These are phyloP conservation scores for Nakaseomyces bracarensis DNA, from an alignment of 1,139 yeast genomes.

Conservation along the genomic window DNA sequence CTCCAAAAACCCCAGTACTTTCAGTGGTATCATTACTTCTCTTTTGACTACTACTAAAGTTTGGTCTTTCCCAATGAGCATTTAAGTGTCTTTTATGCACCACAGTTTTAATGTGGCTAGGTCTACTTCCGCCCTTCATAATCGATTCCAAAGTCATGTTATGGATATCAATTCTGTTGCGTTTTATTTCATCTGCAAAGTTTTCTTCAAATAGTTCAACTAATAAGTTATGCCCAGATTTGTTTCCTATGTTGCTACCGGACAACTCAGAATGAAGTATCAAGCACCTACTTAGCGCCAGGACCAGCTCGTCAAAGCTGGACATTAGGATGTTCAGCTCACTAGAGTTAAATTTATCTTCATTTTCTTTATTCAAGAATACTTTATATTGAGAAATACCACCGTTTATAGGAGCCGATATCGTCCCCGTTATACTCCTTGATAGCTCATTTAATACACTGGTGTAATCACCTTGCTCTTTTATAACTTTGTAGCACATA, in stretches of 20 bases:
- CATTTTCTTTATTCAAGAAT: conserved; percentile 41
- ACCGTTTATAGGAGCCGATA: conserved; percentile 88
- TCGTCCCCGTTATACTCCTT: conserved; percentile 76
- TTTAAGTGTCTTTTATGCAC: conserved; percentile 5
- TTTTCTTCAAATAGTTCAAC: conserved; percentile 58
- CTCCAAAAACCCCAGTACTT: neutral
- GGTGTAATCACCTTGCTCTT: conserved; percentile 44
- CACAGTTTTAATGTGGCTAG: conserved; percentile 1
- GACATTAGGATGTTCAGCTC: conserved; percentile 45
- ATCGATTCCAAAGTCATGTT: conserved; percentile 14
- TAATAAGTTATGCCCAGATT: conserved; percentile 54
- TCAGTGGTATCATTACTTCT: neutral
- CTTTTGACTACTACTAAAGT: neutral
- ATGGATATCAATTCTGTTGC: conserved; percentile 18
- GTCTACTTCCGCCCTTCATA: conserved; percentile 21
- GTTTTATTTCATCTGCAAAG: conserved; percentile 54
- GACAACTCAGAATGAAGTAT: conserved; percentile 60
- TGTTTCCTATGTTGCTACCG: conserved; percentile 43
- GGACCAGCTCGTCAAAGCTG: conserved; percentile 64
- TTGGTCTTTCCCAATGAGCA: conserved; percentile 5
- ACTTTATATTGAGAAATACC: conserved; percentile 80
- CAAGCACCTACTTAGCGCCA: conserved; percentile 58
- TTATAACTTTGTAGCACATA: conserved; percentile 48
- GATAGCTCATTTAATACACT: conserved; percentile 60
- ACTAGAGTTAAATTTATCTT: conserved; percentile 37